These are phyloP conservation scores for Castanea mollissima DNA, from an alignment of 306 rosid genomes.

Conservation along the genomic window DNA sequence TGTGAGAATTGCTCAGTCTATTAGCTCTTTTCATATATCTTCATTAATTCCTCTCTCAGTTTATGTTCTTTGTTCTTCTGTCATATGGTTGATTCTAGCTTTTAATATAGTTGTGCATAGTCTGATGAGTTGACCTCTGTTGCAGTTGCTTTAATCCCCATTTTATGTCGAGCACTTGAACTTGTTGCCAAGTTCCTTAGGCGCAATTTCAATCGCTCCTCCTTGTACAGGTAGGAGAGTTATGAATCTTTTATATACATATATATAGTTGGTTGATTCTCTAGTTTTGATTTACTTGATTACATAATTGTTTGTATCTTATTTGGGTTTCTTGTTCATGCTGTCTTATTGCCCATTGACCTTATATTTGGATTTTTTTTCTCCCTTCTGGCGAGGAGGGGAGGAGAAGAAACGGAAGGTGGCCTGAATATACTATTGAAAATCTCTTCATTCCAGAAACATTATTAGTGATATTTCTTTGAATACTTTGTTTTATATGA, in stretches of 20 bases:
- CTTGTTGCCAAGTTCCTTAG: slow-evolving; percentile 96
- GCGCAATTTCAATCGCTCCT: slow-evolving; percentile 80
- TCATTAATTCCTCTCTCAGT: not conserved
- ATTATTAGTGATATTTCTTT: not conserved
- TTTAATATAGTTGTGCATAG: slow-evolving; percentile 4
- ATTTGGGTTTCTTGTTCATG: not conserved
- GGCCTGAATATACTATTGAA: no score
- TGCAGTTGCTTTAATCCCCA: slow-evolving; percentile 92
- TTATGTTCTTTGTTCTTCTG: not conserved
- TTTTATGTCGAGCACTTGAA: slow-evolving; percentile 77
- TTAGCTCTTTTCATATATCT: slow-evolving; percentile 1
- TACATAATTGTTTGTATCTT: not conserved
- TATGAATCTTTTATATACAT: not conserved
- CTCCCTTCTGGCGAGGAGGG: no score
- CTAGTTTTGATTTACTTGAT: not conserved
- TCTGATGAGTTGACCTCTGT: slow-evolving; percentile 30
- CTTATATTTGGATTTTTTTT: no score
- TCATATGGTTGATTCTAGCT: not conserved
- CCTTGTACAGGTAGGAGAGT: slow-evolving; percentile 74
- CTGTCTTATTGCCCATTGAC: not conserved
- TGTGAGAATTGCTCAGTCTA: slow-evolving; percentile 47
- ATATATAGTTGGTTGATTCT: not conserved
- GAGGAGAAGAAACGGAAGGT: no score
- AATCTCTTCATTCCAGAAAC: no score
- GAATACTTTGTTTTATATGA: not conserved